Percentiles rank a stretch among this genome's conserved stretches.
phyloP scores from a whole-genome alignment of 805 yeast species.

The Wickerhamomyces rabaulensis region DNA sequence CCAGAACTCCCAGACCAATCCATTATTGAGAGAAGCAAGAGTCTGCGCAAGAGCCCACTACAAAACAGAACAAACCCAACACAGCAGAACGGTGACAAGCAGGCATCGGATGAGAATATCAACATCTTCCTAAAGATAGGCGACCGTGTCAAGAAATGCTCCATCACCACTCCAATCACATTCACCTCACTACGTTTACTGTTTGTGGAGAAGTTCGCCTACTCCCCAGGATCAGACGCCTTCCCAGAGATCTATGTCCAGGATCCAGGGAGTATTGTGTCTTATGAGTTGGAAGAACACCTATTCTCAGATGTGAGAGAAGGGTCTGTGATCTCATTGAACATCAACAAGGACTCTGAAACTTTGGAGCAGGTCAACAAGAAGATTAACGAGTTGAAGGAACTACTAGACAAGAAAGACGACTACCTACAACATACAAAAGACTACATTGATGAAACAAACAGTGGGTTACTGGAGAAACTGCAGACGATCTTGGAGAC shows the following conservation, averaged over 20 bases:
- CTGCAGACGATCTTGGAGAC: conserved; percentile 12
- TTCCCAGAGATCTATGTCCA: conserved; percentile 78
- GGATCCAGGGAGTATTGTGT: conserved; percentile 52
- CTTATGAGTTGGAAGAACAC: conserved; percentile 78
- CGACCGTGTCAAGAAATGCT: conserved; percentile 50
- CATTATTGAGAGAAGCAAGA: conserved; percentile 12
- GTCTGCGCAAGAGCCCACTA: conserved; percentile 11
- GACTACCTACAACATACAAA: conserved; percentile 14
- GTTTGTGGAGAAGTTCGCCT: conserved; percentile 85
- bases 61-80: neutral
- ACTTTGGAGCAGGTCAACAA: conserved; percentile 11
- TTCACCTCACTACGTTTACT: conserved; percentile 52
- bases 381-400: conserved; percentile 16
- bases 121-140: conserved; percentile 42
- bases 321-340: conserved; percentile 56
- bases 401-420: conserved; percentile 8
- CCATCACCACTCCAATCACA: conserved; percentile 24
- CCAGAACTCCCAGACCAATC: conserved; percentile 24
- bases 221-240: conserved; percentile 61
- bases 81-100: neutral
- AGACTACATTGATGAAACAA: conserved; percentile 22
- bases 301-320: conserved; percentile 50
- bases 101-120: neutral
- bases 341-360: conserved; percentile 36
- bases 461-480: conserved; percentile 13